These are phyloP conservation scores for Candida maltosa DNA, from an alignment of 805 yeast species.

Conservation along the genomic window DNA sequence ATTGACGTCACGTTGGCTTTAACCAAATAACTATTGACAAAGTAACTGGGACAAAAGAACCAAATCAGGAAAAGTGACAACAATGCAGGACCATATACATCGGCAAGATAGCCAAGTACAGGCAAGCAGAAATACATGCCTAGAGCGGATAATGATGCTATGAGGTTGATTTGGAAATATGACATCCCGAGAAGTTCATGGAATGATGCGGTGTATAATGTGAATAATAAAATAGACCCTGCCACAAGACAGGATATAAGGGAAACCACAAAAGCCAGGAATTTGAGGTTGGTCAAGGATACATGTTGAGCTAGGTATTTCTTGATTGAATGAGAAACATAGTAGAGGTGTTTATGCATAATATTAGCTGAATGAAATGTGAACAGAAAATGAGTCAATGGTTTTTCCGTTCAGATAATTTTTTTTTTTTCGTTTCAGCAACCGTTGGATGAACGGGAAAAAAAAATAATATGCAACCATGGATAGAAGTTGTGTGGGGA, in stretches of 20 bases:
- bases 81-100: constrained; percentile 78
- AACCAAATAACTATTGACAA: constrained; percentile 26
- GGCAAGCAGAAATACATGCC: constrained; percentile 90
- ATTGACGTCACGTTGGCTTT: constrained; percentile 3
- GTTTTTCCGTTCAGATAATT: neutral
- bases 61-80: constrained; percentile 59
- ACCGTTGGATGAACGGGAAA: neutral
- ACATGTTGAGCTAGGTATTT: constrained; percentile 38
- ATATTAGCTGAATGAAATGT: no score
- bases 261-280: constrained; percentile 54
- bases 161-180: constrained; percentile 63
- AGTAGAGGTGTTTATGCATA: constrained; percentile 16
- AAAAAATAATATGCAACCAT: no score
- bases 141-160: constrained; percentile 69
- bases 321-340: constrained; percentile 42
- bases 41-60: constrained; percentile 68
- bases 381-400: neutral
- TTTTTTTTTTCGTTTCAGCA: neutral
- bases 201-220: constrained; percentile 73
- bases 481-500: no score
- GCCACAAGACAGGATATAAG: constrained; percentile 66
- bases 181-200: constrained; percentile 55
- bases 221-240: constrained; percentile 80
- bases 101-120: constrained; percentile 75
- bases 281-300: constrained; percentile 40